Conservation (phyloP, 805 yeast species). For the Ogataea philodendri region DNA sequence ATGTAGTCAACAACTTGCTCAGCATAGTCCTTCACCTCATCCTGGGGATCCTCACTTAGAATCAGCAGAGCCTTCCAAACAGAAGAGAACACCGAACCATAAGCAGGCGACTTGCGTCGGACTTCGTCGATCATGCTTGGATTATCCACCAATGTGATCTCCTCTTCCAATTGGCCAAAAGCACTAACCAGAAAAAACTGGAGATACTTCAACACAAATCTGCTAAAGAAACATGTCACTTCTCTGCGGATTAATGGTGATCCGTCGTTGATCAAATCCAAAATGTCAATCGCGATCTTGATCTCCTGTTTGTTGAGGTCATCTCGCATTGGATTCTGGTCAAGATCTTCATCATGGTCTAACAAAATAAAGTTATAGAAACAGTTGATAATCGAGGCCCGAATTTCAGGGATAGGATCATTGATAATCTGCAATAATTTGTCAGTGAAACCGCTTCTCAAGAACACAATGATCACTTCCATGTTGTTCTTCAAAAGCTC, state of each 20-base stretch:
- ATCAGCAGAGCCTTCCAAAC: constrained; percentile 84
- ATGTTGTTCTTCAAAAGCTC: constrained; percentile 72
- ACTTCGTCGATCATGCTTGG: constrained; percentile 62
- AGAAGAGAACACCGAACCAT: constrained; percentile 81
- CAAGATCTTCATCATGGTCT: constrained; percentile 43
- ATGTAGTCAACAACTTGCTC: constrained; percentile 74
- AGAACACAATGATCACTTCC: constrained; percentile 71
- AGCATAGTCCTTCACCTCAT: constrained; percentile 72
- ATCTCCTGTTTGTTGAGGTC: constrained; percentile 68
- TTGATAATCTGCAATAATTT: constrained; percentile 56
- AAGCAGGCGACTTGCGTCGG: constrained; percentile 69
- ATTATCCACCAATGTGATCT: constrained; percentile 62
- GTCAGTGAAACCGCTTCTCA: constrained; percentile 60
- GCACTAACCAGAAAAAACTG: constrained; percentile 84
- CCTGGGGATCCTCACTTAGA: constrained; percentile 82
- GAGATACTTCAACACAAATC: constrained; percentile 65
- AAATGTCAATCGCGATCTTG: constrained; percentile 62
- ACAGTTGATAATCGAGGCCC: constrained; percentile 79
- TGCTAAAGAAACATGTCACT: constrained; percentile 71
- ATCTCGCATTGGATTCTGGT: constrained; percentile 15
- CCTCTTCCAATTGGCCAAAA: constrained; percentile 79
- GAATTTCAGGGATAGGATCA: constrained; percentile 94
- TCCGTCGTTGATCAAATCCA: constrained; percentile 77
- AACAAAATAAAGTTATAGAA: constrained; percentile 57
- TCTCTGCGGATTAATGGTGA: constrained; percentile 88